Evolutionary conservation across 495 filamentous ascomycete genomes (phyloP).

Genomic region (Lasiosphaeria ovina): DNA sequence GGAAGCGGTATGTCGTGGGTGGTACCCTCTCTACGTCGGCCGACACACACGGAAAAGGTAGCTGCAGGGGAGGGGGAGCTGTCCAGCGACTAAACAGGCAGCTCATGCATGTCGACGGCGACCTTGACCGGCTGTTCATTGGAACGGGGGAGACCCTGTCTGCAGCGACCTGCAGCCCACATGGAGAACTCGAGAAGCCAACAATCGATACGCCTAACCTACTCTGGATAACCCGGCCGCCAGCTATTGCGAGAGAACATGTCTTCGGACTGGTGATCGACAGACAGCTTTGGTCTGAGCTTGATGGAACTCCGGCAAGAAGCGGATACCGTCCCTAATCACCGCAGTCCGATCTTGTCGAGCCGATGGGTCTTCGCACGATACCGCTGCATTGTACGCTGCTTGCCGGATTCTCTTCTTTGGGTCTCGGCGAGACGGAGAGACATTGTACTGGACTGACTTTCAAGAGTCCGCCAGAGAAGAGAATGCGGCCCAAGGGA

Average conservation of each 20-base stretch:
- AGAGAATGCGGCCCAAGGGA: neutral
- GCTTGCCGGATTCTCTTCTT: neutral
- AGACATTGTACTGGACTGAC: no score
- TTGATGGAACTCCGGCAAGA: neutral
- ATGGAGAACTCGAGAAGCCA: constrained; percentile 20
- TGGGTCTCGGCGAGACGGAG: neutral
- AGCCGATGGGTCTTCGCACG: neutral
- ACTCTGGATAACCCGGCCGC: constrained; percentile 20
- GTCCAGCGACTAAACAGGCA: constrained; percentile 37
- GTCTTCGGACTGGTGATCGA: constrained; percentile 16
- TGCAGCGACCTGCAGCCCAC: constrained; percentile 31
- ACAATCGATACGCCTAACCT: constrained; percentile 22
- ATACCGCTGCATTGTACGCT: neutral
- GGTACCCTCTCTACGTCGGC: constrained; percentile 27
- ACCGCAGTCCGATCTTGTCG: neutral
- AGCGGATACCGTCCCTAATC: constrained; percentile 4
- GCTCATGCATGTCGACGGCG: constrained; percentile 31
- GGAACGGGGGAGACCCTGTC: constrained; percentile 26
- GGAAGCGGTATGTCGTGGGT: constrained; percentile 14
- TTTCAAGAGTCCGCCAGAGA: neutral
- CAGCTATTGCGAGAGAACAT: constrained; percentile 7
- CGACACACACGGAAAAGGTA: constrained; percentile 28
- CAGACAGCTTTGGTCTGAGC: neutral
- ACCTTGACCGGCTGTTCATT: constrained; percentile 26
- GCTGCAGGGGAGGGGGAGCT: constrained; percentile 31